These are phyloP conservation scores for Trichoderma koningiopsis DNA, from an alignment of 2,329 filamentous ascomycete species.

Conservation along the genomic window DNA sequence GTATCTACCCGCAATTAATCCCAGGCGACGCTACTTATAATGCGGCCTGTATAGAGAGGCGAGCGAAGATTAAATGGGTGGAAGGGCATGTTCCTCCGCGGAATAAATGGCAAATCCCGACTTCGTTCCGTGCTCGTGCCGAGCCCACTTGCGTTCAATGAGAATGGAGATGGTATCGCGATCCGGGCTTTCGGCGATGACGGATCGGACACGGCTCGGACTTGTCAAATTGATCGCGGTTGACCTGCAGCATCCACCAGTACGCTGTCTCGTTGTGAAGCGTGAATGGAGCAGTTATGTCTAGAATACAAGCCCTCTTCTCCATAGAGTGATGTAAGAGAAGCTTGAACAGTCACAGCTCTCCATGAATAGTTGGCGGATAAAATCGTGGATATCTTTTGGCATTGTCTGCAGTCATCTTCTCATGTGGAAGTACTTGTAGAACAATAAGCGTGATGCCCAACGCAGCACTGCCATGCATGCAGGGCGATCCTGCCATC, in stretches of 20 bases:
- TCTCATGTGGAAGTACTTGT: neutral
- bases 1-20: constrained; percentile 24
- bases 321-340: neutral
- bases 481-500: neutral
- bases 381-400: neutral
- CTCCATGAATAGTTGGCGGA: too few species aligned
- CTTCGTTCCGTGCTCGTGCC: neutral
- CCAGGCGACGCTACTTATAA: neutral
- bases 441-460: neutral
- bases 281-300: neutral
- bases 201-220: neutral
- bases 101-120: neutral
- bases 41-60: neutral
- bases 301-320: neutral
- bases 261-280: neutral
- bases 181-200: neutral
- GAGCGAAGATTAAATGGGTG: neutral
- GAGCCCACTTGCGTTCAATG: neutral
- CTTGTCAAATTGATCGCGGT: too few species aligned
- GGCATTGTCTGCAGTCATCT: neutral
- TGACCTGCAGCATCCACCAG: neutral
- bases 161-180: neutral
- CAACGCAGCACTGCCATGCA: neutral
- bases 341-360: neutral
- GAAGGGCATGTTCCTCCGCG: neutral